Evolutionary conservation across 129 eudicot species (phyloP), one percentile per base, ranked within the genome.

Genomic region (Deinandra increscens): DNA sequence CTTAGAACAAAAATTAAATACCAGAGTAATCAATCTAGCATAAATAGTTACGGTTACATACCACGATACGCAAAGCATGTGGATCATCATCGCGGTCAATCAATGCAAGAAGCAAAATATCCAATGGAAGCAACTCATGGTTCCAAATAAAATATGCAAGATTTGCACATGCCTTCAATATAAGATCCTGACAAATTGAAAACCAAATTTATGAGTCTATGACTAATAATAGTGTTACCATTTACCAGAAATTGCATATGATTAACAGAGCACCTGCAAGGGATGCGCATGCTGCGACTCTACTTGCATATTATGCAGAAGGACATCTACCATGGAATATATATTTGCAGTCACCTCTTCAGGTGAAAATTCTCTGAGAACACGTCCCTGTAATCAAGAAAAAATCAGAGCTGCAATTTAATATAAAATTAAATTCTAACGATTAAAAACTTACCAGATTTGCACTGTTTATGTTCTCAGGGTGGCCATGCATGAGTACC

Each of bases 21-120:
- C 54, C 5, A 23, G 26, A 20, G 15, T 15, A 72, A 12, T 45
- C 41, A 45, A 10, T 66, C 10, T 22, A 64, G 48, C n/a, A 54
- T 7, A 39, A n/a, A n/a, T n/a, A n/a, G n/a, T 55, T 33, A 51
- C 5, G 20, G 5, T 33, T 31, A 59, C 85, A 39, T 78, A 92
- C 98, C 86, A 85, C 98, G 29, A 93, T 93, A 31, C 84, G 95
- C 78, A 93, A 80, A 78, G 98, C 91, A 78, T 89, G 89, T 48
- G 92, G 95, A 87, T 93, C 98, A 85, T 93, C 98, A 70, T 93
- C 98, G 8, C 98, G 95, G 54, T 93, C 98, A 43, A 85, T 87
- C 64, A 93, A 77, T 37, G 98, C 95, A 60, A 93, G 70, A 70
- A 93, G 88, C 79, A 93, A 76, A 62, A 89, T 93, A 68, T 93